A percentile compares a stretch with the other conserved stretches of the same genome.
Conservation (phyloP, 1,284 basidiomycete species). For the Trametes sp. region DNA sequence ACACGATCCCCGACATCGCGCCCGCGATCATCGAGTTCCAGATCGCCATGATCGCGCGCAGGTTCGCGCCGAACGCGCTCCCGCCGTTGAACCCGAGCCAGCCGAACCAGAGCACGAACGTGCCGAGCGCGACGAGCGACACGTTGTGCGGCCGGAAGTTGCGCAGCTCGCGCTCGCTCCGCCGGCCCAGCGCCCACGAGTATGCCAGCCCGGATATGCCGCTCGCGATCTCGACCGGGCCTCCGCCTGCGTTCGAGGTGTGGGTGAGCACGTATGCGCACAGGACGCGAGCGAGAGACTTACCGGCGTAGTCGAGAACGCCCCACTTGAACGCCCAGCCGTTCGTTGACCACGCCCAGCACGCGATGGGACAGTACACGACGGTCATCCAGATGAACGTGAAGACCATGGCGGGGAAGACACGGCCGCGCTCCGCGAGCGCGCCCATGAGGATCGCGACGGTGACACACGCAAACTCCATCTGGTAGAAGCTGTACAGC, state of each 20-base stretch:
- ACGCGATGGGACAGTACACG: slow-evolving; percentile 84
- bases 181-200: slow-evolving; percentile 82
- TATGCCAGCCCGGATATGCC: slow-evolving; percentile 89
- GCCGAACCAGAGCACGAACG: slow-evolving; percentile 91
- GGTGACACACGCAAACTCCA: slow-evolving; percentile 87
- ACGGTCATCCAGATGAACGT: slow-evolving; percentile 88
- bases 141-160: slow-evolving; percentile 96
- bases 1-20: slow-evolving; percentile 82
- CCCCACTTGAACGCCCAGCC: slow-evolving; percentile 95
- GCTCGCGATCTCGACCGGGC: slow-evolving; percentile 93
- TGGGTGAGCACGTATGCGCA: not conserved
- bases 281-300: slow-evolving; percentile 26
- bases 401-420: slow-evolving; percentile 89
- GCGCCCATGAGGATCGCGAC: slow-evolving; percentile 79
- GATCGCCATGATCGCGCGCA: slow-evolving; percentile 86
- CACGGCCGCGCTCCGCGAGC: slow-evolving; percentile 90
- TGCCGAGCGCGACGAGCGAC: slow-evolving; percentile 88
- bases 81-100: slow-evolving; percentile 79
- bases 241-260: slow-evolving; percentile 65
- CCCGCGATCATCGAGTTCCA: slow-evolving; percentile 90
- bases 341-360: slow-evolving; percentile 78
- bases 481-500: slow-evolving; percentile 88
- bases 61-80: slow-evolving; percentile 89
- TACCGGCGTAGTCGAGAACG: slow-evolving; percentile 85
- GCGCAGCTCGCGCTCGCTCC: slow-evolving; percentile 82